A percentile compares a stretch with the other conserved stretches of the same genome.
These are phyloP conservation scores for Proliferodiscus dingleyae DNA, from an alignment of 2,329 filamentous ascomycete genomes.

Conservation along the genomic window DNA sequence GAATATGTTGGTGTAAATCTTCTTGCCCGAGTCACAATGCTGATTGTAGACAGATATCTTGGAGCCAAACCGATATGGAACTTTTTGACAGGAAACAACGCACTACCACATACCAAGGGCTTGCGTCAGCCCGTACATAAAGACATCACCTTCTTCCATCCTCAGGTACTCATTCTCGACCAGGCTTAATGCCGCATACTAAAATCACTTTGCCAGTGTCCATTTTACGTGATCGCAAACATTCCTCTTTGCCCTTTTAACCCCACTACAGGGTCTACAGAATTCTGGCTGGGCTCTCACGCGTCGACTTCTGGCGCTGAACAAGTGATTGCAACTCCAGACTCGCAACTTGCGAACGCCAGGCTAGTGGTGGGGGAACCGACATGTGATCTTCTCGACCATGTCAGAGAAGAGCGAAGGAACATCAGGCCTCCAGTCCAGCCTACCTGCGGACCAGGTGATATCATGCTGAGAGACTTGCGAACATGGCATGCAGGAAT, in stretches of 20 bases:
- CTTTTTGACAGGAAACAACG: constrained; percentile 38
- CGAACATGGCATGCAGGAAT: constrained; percentile 61
- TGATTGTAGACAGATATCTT: constrained; percentile 34
- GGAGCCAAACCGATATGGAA: constrained; percentile 37
- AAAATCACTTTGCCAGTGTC: constrained; percentile 19
- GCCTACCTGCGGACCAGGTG: constrained; percentile 48
- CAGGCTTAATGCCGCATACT: constrained; percentile 4
- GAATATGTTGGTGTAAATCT: constrained; percentile 29
- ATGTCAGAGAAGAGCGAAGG: constrained; percentile 36
- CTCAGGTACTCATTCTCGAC: constrained; percentile 18
- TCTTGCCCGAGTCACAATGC: neutral
- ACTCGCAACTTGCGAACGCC: constrained; percentile 20
- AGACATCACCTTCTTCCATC: constrained; percentile 35
- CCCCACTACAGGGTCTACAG: constrained; percentile 33
- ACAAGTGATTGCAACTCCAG: constrained; percentile 28
- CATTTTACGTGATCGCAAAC: constrained; percentile 38
- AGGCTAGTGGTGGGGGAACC: constrained; percentile 49
- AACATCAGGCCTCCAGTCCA: constrained; percentile 42
- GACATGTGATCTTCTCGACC: constrained; percentile 38
- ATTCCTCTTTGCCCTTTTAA: constrained; percentile 35
- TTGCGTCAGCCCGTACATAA: constrained; percentile 37
- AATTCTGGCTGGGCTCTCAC: constrained; percentile 40
- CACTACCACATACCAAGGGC: constrained; percentile 33
- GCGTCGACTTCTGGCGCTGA: constrained; percentile 30
- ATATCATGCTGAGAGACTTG: constrained; percentile 53